A percentile compares a stretch with the other conserved stretches of the same genome.
Conservation (phyloP, 257 asterid species). For the Fraxinus anomala region DNA sequence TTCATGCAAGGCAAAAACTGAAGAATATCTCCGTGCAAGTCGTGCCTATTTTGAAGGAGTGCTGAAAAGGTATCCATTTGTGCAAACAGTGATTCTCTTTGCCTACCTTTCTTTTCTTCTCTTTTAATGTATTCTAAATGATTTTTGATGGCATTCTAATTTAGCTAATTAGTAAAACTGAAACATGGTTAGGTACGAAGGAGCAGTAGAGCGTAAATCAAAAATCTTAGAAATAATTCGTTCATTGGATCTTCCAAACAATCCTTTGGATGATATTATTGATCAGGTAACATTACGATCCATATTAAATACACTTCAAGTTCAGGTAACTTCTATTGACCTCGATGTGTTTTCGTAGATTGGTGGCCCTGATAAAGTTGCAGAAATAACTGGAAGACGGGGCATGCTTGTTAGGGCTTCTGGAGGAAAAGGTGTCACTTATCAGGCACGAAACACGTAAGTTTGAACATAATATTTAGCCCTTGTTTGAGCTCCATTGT, state of each 20-base stretch:
- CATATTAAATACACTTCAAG: constrained; percentile 11
- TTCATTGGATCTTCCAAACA: constrained; percentile 94
- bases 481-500: no score
- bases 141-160: constrained; percentile 13
- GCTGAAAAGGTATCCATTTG: constrained; percentile 55
- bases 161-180: constrained; percentile 25
- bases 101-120: not conserved
- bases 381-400: constrained; percentile 94
- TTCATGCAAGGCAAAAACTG: constrained; percentile 87
- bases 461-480: constrained; percentile 37
- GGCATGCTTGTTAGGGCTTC: constrained; percentile 95
- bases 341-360: constrained; percentile 55
- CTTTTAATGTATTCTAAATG: constrained; percentile 16
- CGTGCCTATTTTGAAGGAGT: constrained; percentile 70
- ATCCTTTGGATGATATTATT: constrained; percentile 95
- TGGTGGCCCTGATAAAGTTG: constrained; percentile 95
- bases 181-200: constrained; percentile 68
- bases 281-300: constrained; percentile 68
- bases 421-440: constrained; percentile 91
- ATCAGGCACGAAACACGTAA: constrained; percentile 97
- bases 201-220: constrained; percentile 70
- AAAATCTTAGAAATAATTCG: constrained; percentile 78
- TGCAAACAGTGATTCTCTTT: not conserved
- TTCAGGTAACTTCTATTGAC: constrained; percentile 19
- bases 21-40: constrained; percentile 81